These are phyloP conservation scores for Calocybe gambosa DNA, from an alignment of 1,284 basidiomycete genomes.

Conservation along the genomic window DNA sequence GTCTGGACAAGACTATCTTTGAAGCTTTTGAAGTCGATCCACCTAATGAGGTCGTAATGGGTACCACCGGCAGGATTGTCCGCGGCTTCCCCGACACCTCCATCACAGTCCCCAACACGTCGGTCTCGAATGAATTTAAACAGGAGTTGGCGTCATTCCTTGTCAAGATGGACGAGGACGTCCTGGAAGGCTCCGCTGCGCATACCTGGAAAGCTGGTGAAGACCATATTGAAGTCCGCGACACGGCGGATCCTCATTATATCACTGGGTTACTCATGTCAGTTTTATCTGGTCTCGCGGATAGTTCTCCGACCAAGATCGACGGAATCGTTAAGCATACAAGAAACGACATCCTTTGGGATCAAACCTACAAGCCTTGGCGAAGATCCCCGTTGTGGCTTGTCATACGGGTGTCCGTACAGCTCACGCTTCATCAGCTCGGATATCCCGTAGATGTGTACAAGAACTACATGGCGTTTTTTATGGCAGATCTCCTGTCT, in stretches of 20 bases:
- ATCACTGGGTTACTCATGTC: slow-evolving; percentile 36
- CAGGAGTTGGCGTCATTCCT: slow-evolving; percentile 28
- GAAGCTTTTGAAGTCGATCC: slow-evolving; percentile 39
- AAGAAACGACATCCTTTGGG: slow-evolving; percentile 41
- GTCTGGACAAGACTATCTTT: slow-evolving; percentile 20
- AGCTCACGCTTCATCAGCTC: slow-evolving; percentile 29
- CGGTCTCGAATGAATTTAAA: slow-evolving; percentile 19
- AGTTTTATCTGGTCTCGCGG: slow-evolving; percentile 2
- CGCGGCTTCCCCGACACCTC: slow-evolving; percentile 28
- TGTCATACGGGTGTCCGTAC: slow-evolving; percentile 39
- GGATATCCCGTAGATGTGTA: slow-evolving; percentile 23
- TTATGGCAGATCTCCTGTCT: slow-evolving; percentile 28
- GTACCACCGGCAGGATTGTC: slow-evolving; percentile 30
- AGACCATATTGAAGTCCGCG: slow-evolving; percentile 22
- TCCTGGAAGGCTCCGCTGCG: slow-evolving; percentile 16
- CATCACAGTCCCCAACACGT: slow-evolving; percentile 17
- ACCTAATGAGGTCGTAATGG: slow-evolving; percentile 27
- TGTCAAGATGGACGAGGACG: slow-evolving; percentile 25
- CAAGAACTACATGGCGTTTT: slow-evolving; percentile 40
- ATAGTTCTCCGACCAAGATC: slow-evolving; percentile 19
- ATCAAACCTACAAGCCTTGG: slow-evolving; percentile 34
- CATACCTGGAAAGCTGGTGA: slow-evolving; percentile 24
- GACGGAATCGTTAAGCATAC: slow-evolving; percentile 33
- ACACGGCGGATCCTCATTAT: slow-evolving; percentile 33
- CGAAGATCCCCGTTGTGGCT: slow-evolving; percentile 41